phyloP scores from a whole-genome alignment of 768 basidiomycete genomes.

The Phlebiopsis flavidoalba region DNA sequence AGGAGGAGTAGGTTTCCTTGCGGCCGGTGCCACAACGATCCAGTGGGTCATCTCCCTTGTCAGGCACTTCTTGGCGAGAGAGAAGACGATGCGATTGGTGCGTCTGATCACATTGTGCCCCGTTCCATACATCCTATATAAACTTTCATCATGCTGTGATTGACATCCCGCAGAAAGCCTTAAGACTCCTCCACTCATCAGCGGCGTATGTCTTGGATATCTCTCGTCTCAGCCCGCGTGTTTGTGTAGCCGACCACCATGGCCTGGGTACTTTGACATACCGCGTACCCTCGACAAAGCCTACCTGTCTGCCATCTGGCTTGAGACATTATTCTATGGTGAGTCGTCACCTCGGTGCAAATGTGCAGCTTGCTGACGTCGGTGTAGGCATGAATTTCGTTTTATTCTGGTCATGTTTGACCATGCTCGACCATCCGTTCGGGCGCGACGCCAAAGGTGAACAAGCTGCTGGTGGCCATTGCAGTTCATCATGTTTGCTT shows the following conservation, averaged over 20 bases:
- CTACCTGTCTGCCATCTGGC: constrained; percentile 32
- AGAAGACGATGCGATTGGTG: neutral
- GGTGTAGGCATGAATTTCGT: constrained; percentile 26
- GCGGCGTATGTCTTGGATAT: neutral
- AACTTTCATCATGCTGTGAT: constrained; percentile 1
- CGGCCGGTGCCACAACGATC: neutral
- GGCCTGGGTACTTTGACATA: constrained; percentile 19
- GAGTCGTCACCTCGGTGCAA: neutral
- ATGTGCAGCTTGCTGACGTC: neutral
- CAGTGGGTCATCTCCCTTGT: neutral
- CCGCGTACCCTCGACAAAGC: constrained; percentile 28
- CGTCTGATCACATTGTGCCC: neutral
- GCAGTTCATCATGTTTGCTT: constrained; percentile 27
- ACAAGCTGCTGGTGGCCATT: constrained; percentile 20
- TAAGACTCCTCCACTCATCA: neutral
- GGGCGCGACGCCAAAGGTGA: constrained; percentile 20
- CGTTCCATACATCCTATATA: neutral
- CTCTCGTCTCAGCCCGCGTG: neutral
- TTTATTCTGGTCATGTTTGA: constrained; percentile 25
- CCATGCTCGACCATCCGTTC: constrained; percentile 22
- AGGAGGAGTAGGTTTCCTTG: neutral
- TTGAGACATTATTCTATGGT: constrained; percentile 30
- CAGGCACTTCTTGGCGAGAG: neutral
- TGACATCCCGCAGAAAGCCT: neutral
- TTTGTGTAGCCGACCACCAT: constrained; percentile 5